phyloP scores from a whole-genome alignment of 768 basidiomycete genomes.

The Pleurotus djamor region DNA sequence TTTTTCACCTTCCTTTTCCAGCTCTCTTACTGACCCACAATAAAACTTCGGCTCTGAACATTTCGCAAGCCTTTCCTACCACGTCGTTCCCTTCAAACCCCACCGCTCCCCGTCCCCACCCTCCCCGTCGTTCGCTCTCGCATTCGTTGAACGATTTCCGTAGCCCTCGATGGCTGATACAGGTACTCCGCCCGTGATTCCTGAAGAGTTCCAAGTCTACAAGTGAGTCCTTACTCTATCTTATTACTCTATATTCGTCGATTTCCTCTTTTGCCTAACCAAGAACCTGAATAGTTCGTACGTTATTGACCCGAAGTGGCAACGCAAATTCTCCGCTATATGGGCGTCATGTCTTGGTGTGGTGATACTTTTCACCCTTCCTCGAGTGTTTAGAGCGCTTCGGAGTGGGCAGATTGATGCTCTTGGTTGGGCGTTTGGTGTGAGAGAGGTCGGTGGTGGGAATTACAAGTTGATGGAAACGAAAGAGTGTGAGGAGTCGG shows the following conservation, averaged over 20 bases:
- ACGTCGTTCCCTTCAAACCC: too few species aligned
- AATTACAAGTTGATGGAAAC: slow-evolving; percentile 15
- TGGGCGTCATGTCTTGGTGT: slow-evolving; percentile 62
- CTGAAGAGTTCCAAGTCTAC: slow-evolving; percentile 59
- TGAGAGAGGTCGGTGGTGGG: slow-evolving; percentile 41
- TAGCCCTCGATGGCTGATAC: slow-evolving; percentile 26
- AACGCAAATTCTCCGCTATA: slow-evolving; percentile 65
- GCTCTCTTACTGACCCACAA: too few species aligned
- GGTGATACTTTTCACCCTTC: slow-evolving; percentile 46
- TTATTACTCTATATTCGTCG: neutral
- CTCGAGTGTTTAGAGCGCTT: slow-evolving; percentile 29
- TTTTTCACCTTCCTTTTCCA: too few species aligned
- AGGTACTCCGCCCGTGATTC: slow-evolving; percentile 59
- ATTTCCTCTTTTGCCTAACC: too few species aligned
- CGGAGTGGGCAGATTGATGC: slow-evolving; percentile 30
- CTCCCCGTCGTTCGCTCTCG: too few species aligned
- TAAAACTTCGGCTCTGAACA: too few species aligned
- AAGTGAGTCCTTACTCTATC: slow-evolving; percentile 35
- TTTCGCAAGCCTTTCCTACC: too few species aligned
- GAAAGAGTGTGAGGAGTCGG: slow-evolving; percentile 13
- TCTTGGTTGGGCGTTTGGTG: slow-evolving; percentile 45
- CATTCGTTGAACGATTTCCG: too few species aligned
- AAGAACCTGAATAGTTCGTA: slow-evolving; percentile 53
- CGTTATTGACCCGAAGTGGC: slow-evolving; percentile 75
- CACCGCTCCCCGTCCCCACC: too few species aligned